These are phyloP conservation scores for Styphnolobium japonicum DNA, from an alignment of 306 rosid genomes.

Conservation along the genomic window DNA sequence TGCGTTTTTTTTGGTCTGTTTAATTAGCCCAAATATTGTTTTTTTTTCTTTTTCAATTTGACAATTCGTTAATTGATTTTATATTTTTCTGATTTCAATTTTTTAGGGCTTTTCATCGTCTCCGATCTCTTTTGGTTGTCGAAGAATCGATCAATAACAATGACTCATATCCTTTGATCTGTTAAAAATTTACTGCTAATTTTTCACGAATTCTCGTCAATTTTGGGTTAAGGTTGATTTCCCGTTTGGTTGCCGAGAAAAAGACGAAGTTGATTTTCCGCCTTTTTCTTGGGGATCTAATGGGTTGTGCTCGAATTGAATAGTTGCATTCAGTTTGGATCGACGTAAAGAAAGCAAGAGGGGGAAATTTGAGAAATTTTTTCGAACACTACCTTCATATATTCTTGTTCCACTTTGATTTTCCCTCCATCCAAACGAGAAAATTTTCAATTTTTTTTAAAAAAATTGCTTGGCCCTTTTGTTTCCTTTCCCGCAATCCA, in stretches of 20 bases:
- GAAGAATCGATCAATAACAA: conserved; percentile 35
- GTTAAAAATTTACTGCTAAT: neutral
- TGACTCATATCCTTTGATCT: conserved; percentile 74
- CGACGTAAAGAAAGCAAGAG: neutral
- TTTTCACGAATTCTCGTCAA: neutral
- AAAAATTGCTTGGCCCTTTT: neutral
- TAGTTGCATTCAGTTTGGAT: neutral
- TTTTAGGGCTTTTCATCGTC: conserved; percentile 35
- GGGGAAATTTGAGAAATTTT: too few species aligned
- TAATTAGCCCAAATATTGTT: neutral
- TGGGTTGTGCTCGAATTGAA: neutral
- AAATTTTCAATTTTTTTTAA: neutral
- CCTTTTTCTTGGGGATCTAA: neutral
- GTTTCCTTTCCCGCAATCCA: neutral
- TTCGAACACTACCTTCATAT: too few species aligned
- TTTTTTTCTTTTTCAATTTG: too few species aligned
- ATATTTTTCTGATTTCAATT: neutral
- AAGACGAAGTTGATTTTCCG: neutral
- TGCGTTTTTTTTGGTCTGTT: neutral
- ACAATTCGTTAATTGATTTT: neutral
- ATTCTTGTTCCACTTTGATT: too few species aligned
- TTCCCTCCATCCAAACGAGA: too few species aligned
- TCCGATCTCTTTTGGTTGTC: conserved; percentile 34
- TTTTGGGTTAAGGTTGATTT: conserved; percentile 25
- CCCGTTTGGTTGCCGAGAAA: conserved; percentile 15